Conservation (phyloP, 345 rosid species). For the Trapa incisa region DNA sequence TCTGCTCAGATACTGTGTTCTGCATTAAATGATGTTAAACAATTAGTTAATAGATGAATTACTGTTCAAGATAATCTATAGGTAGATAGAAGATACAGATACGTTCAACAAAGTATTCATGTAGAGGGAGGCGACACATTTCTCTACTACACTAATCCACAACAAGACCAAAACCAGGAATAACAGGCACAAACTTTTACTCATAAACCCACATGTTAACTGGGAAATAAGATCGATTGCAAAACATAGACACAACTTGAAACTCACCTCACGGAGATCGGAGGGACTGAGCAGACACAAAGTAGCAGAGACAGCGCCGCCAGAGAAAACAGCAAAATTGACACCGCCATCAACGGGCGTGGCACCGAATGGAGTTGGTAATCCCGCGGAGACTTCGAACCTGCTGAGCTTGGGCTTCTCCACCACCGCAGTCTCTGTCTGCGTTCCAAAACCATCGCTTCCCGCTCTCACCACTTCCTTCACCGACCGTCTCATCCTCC, state of each 20-base stretch:
- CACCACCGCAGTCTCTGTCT: conserved; percentile 32
- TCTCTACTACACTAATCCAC: background rate
- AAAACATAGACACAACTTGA: background rate
- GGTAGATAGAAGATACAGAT: background rate
- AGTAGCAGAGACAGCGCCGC: conserved; percentile 60
- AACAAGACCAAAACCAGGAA: background rate
- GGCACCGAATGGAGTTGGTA: conserved; percentile 72
- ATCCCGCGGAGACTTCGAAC: conserved; percentile 40
- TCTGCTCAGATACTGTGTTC: conserved; percentile 60
- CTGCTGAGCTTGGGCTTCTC: conserved; percentile 27
- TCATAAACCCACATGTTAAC: no score
- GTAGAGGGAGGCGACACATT: background rate
- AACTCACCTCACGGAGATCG: conserved; percentile 53
- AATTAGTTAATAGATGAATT: background rate
- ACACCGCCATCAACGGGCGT: conserved; percentile 57
- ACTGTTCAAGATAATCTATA: background rate
- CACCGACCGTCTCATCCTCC: conserved; percentile 2
- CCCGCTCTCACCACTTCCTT: conserved; percentile 13
- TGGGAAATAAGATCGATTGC: no score
- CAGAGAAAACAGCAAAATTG: conserved; percentile 68
- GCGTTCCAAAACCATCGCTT: conserved; percentile 13
- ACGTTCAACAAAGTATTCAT: background rate
- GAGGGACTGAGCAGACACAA: conserved; percentile 53
- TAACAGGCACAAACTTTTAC: no score
- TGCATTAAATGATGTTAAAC: conserved; percentile 19